Conservation (phyloP, 805 yeast genomes). For the Pichia exigua region DNA sequence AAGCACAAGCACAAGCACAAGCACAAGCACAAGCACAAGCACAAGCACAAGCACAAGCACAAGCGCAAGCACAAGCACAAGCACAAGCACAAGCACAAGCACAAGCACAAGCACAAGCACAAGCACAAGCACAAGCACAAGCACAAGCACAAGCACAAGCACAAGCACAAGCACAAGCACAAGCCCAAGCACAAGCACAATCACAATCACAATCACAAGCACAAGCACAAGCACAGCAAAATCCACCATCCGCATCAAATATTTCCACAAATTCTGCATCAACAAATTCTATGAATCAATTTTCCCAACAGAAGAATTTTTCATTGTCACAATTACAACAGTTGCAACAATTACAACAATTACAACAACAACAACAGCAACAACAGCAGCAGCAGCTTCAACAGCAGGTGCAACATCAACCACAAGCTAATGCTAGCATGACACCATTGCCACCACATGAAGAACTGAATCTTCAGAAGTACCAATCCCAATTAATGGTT, state of each 20-base stretch:
- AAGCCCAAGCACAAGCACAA: constrained; percentile 15
- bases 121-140: too few species aligned
- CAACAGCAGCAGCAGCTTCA: constrained; percentile 11
- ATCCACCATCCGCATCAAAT: constrained; percentile 9
- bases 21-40: constrained; percentile 8
- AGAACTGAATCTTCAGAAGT: neutral
- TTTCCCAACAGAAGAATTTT: constrained; percentile 8
- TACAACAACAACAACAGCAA: constrained; percentile 15
- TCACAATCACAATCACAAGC: constrained; percentile 16
- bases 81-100: too few species aligned
- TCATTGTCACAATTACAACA: constrained; percentile 12
- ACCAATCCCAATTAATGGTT: constrained; percentile 38
- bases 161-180: too few species aligned
- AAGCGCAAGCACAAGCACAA: constrained; percentile 6
- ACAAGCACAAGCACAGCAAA: constrained; percentile 1
- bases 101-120: too few species aligned
- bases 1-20: too few species aligned
- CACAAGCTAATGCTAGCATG: neutral
- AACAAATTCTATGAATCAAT: constrained; percentile 9
- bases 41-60: constrained; percentile 18
- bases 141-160: too few species aligned
- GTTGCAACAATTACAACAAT: constrained; percentile 15
- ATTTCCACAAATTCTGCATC: constrained; percentile 19
- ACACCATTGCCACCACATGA: neutral
- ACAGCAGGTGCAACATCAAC: constrained; percentile 11